Evolutionary conservation across 2,329 filamentous ascomycete genomes (phyloP).

Genomic region (Domatiomyces catenatus): DNA sequence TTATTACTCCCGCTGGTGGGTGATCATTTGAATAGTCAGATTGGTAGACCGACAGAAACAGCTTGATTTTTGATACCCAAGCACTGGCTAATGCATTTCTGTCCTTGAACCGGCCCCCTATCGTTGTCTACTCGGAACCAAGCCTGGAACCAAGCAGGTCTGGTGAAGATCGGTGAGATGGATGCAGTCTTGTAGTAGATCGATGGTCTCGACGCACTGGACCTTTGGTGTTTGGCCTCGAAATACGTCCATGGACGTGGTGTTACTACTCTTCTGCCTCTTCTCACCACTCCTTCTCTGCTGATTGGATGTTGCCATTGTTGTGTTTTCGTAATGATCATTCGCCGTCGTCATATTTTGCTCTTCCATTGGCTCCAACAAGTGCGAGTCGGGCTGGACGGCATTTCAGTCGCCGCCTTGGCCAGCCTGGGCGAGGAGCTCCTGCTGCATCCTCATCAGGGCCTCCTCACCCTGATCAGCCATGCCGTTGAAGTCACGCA

Average conservation of each 20-base stretch:
- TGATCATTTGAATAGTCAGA: background rate
- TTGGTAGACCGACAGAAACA: background rate
- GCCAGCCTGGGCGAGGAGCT: constrained; percentile 65
- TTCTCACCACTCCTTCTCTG: too few species aligned
- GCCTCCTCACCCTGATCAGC: constrained; percentile 87
- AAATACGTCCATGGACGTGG: too few species aligned
- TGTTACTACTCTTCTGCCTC: too few species aligned
- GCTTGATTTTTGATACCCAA: background rate
- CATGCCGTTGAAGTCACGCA: constrained; percentile 90
- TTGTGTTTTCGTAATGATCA: too few species aligned
- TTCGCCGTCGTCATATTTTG: too few species aligned
- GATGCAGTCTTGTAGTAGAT: background rate
- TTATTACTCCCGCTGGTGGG: constrained; percentile 19
- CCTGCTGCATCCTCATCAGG: constrained; percentile 72
- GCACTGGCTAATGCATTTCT: background rate
- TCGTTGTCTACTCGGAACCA: background rate
- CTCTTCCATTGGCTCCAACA: too few species aligned
- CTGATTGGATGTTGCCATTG: too few species aligned
- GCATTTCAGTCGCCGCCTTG: background rate
- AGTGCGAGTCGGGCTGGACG: too few species aligned
- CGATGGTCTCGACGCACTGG: too few species aligned
- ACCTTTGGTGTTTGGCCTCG: too few species aligned
- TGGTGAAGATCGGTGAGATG: background rate
- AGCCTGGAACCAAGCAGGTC: background rate
- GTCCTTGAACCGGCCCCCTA: background rate